These are phyloP conservation scores for Saccharomycopsis lassenensis DNA, from an alignment of 805 yeast species.

Conservation along the genomic window DNA sequence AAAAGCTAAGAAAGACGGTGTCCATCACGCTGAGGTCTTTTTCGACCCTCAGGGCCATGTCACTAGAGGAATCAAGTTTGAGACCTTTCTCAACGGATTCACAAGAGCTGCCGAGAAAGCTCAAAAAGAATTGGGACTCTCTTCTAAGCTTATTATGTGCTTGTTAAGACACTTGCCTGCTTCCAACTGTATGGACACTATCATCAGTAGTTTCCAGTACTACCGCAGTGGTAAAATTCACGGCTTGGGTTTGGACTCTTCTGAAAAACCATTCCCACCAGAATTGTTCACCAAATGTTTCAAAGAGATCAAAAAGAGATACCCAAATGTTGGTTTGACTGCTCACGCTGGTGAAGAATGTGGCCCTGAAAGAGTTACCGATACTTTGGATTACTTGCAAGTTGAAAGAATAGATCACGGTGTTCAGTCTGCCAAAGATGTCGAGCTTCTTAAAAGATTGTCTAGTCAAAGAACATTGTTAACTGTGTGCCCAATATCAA, in stretches of 20 bases:
- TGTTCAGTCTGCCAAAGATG: slow-evolving; percentile 48
- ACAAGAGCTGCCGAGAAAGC: slow-evolving; percentile 59
- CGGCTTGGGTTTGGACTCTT: slow-evolving; percentile 75
- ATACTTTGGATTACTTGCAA: slow-evolving; percentile 46
- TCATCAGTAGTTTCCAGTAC: slow-evolving; percentile 40
- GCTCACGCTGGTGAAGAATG: slow-evolving; percentile 93
- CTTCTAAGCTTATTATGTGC: slow-evolving; percentile 73
- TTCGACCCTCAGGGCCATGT: slow-evolving; percentile 83
- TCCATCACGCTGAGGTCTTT: slow-evolving; percentile 60
- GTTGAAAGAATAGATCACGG: slow-evolving; percentile 78
- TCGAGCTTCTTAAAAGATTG: slow-evolving; percentile 42
- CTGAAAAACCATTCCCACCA: slow-evolving; percentile 74
- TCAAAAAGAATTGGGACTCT: slow-evolving; percentile 43
- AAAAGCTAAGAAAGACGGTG: slow-evolving; percentile 47
- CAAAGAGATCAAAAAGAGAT: slow-evolving; percentile 32
- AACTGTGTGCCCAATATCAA: slow-evolving; percentile 70
- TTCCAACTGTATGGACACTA: slow-evolving; percentile 43
- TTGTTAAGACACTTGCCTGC: slow-evolving; percentile 66
- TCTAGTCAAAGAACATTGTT: slow-evolving; percentile 46
- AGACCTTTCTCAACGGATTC: slow-evolving; percentile 54
- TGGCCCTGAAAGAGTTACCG: slow-evolving; percentile 53
- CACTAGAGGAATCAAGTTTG: slow-evolving; percentile 50
- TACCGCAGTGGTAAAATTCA: slow-evolving; percentile 48
- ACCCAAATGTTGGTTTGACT: slow-evolving; percentile 50
- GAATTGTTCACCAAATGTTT: slow-evolving; percentile 57